Base-by-base conservation (phyloP, 306 rosid species). In the Acacia confusa region DNA sequence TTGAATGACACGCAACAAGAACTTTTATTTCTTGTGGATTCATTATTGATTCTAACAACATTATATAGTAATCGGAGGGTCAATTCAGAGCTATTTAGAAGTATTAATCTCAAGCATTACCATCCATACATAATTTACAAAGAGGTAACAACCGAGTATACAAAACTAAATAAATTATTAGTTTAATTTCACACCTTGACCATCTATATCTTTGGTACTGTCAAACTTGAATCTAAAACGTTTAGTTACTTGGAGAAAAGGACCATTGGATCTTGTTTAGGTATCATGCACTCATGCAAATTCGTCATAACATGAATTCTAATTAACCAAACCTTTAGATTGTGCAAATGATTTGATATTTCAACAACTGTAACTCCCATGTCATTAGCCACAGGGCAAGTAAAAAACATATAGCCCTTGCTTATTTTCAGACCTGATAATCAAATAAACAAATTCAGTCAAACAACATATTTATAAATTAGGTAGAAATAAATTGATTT, bases 341-440 rank as follows among this genome's bases (percentile, higher is more conserved):
- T 83, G 73, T 86, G 88, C 82, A 95, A 77, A 76, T 88, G 97
- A 85, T 79, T 88, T 72, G 91, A 87, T 69, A 95, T 66, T 65
- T 87, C 88, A 44, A 84, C 78, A 45, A 95, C 82, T 63, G 95
- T 84, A 85, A 93, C 78, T 84, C 96, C 90, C 72, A 85, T 81
- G 91, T 88, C 86, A 72, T 93, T 95, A 30, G 87, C 98, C 87
- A 90, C 90, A 74, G 55, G 97, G 91, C 81, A 93, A 77, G 86
- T 90, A 93, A 87, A 92, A 95, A 77, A 84, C 82, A 84, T 89
- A 86, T 78, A 87, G 94, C 79, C 99, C 98, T 75, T 90, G 92
- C 90, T 87, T 95, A 76, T 77, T 88, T 76, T 95, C 99, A 86
- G 93, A 93, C 82, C 99, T 95, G 94, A 77, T 85, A 88, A 69